These are phyloP conservation scores for Blastobotrys elegans DNA, from an alignment of 1,139 yeast species.

Conservation along the genomic window DNA sequence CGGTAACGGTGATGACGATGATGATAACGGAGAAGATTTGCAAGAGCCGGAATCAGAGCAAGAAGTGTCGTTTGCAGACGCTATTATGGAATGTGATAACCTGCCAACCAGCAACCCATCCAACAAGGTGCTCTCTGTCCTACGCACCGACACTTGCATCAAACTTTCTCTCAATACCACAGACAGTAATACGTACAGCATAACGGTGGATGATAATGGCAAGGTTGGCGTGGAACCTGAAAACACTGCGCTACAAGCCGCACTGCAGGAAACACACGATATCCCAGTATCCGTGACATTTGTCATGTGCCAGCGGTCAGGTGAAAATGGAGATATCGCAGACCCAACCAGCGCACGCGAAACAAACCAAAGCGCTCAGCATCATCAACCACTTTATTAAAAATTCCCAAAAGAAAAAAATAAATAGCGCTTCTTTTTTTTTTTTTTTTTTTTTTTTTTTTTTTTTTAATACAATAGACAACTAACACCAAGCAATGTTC, in stretches of 20 bases:
- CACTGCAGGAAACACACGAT: not conserved
- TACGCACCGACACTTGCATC: not conserved
- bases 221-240: not conserved
- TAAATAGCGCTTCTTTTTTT: too few species aligned
- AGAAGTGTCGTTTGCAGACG: conserved; percentile 23
- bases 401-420: too few species aligned
- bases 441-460: too few species aligned
- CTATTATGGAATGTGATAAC: conserved; percentile 20
- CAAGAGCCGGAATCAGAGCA: conserved; percentile 5
- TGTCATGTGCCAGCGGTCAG: not conserved
- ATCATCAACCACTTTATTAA: too few species aligned
- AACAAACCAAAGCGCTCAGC: too few species aligned
- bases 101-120: not conserved
- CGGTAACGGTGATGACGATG: not conserved
- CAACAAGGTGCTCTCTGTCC: conserved; percentile 4
- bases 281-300: not conserved
- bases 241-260: not conserved
- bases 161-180: not conserved
- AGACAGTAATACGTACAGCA: not conserved
- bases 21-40: not conserved
- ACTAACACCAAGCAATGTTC: conserved; percentile 23
- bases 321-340: not conserved
- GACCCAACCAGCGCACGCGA: not conserved
- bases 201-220: not conserved
- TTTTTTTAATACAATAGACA: too few species aligned